These are phyloP conservation scores for Coccomyxa sp. DNA, from an alignment of 139 green algal species.

Conservation along the genomic window DNA sequence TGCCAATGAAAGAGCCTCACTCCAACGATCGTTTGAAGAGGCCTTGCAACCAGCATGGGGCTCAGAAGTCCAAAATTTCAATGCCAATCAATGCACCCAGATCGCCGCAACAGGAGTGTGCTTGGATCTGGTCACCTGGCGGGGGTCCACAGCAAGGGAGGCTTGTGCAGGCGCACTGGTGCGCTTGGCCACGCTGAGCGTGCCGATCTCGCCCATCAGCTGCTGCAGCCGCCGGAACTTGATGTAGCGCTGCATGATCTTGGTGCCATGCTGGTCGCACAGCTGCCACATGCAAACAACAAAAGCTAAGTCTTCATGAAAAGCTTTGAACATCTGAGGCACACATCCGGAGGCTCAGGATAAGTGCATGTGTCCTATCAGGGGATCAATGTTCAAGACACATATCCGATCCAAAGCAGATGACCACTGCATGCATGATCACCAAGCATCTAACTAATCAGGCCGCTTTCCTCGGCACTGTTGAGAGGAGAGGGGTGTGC, in stretches of 20 bases:
- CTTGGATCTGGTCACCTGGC: conserved; percentile 10
- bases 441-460: no score
- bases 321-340: no score
- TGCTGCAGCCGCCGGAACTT: conserved; percentile 59
- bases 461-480: no score
- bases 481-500: no score
- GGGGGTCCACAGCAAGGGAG: conserved; percentile 32
- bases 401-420: no score
- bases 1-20: not conserved
- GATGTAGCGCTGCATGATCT: conserved; percentile 71
- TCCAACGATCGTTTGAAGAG: not conserved
- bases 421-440: no score
- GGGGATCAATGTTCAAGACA: no score
- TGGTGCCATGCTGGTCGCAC: conserved; percentile 61
- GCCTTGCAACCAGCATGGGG: not conserved
- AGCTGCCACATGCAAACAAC: conserved; percentile 56
- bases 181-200: not conserved
- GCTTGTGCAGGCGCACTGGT: conserved; percentile 2
- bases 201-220: conserved; percentile 53
- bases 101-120: not conserved
- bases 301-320: no score
- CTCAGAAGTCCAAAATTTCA: not conserved
- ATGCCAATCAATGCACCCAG: not conserved
- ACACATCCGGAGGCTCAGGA: no score
- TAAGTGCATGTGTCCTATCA: no score